Conservation (phyloP, 495 filamentous ascomycete species). For the Xylaria acuta region DNA sequence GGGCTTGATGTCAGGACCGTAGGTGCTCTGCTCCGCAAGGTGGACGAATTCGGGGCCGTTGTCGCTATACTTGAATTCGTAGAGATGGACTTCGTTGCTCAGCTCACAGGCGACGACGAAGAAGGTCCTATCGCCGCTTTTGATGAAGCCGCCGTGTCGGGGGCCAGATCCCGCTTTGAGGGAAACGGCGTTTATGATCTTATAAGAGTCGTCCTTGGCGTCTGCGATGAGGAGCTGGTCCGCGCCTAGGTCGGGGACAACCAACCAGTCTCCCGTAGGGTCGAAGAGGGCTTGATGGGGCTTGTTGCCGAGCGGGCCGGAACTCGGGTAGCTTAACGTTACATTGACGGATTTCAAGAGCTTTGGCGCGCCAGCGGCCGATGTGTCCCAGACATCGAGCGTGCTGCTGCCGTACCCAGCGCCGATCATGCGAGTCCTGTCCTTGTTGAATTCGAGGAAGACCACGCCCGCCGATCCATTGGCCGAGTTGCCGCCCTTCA, state of each 20-base stretch:
- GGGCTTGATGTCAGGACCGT: constrained; percentile 30
- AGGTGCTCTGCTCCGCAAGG: constrained; percentile 37
- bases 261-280: constrained; percentile 41
- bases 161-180: constrained; percentile 39
- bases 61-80: constrained; percentile 34
- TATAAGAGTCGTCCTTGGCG: constrained; percentile 32
- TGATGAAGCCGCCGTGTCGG: constrained; percentile 45
- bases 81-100: constrained; percentile 39
- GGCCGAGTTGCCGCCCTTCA: constrained; percentile 21
- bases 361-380: constrained; percentile 27
- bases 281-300: constrained; percentile 46
- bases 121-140: constrained; percentile 33
- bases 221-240: constrained; percentile 43
- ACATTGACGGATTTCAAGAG: constrained; percentile 35
- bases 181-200: constrained; percentile 31
- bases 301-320: constrained; percentile 32
- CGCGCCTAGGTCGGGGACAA: constrained; percentile 42
- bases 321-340: constrained; percentile 27
- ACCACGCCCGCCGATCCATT: constrained; percentile 42
- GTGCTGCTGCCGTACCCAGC: constrained; percentile 36
- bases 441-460: constrained; percentile 41
- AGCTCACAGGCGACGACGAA: constrained; percentile 42
- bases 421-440: constrained; percentile 40
- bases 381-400: constrained; percentile 44
- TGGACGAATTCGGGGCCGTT: constrained; percentile 32